Conservation (phyloP, 441 rosid species). For the Arabidopsis lyrata region DNA sequence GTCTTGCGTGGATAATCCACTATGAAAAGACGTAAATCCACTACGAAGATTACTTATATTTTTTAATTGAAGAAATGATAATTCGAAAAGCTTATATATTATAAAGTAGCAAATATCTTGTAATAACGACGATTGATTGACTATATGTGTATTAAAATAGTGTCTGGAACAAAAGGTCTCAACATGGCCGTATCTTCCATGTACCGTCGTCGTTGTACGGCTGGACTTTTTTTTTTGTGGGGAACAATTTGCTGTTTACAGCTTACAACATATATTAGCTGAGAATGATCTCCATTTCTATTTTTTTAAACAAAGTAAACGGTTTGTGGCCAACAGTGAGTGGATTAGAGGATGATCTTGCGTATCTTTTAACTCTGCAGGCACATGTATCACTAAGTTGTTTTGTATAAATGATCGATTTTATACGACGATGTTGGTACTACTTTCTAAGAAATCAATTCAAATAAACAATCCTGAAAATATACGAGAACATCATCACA, state of each 20-base stretch:
- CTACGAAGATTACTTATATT: no score
- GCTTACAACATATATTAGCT: conserved; percentile 28
- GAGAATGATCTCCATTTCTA: conserved; percentile 6
- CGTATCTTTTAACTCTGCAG: not conserved
- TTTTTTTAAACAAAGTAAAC: not conserved
- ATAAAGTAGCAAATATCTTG: not conserved
- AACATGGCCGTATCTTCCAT: conserved; percentile 31
- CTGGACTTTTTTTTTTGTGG: conserved; percentile 32
- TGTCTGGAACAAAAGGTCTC: not conserved
- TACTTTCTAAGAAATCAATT: not conserved
- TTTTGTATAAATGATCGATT: conserved; percentile 10
- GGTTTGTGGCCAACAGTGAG: not conserved
- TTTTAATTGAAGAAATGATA: no score
- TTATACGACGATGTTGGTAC: conserved; percentile 4
- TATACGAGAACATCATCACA: not conserved
- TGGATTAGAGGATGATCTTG: conserved; percentile 16
- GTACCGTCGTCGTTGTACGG: conserved; percentile 31
- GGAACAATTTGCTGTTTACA: conserved; percentile 37
- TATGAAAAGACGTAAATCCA: not conserved
- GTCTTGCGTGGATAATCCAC: conserved; percentile 9
- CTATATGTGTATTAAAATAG: not conserved
- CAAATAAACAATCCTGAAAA: not conserved
- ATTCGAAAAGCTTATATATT: not conserved
- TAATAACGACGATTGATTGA: not conserved
- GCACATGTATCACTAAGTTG: conserved; percentile 31